Percentiles rank a stretch among this genome's conserved stretches.
Conservation (phyloP, 352 stramenopile genomes). For the Phytophthora aleatoria region DNA sequence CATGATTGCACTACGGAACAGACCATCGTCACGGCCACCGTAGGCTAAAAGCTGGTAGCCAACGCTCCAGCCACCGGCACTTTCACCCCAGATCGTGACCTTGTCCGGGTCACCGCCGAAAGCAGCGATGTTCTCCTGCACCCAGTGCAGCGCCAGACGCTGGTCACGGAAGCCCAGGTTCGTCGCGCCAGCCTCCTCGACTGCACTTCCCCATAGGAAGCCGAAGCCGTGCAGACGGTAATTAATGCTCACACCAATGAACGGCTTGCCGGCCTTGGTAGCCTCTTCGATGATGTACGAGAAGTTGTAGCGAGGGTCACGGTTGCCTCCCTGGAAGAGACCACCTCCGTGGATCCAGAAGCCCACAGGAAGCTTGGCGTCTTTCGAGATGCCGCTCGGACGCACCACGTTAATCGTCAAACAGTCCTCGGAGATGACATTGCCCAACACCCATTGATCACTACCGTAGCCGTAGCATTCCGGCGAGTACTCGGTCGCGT, state of each 20-base stretch:
- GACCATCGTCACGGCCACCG: background rate
- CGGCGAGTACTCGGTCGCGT: conserved; percentile 49
- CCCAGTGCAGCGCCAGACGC: conserved; percentile 60
- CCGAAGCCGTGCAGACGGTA: conserved; percentile 42
- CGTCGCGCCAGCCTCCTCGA: conserved; percentile 49
- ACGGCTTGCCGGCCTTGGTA: conserved; percentile 22
- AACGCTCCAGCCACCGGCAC: conserved; percentile 51
- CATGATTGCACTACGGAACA: background rate
- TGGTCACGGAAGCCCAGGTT: conserved; percentile 91
- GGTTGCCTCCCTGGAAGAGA: conserved; percentile 30
- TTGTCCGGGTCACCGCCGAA: conserved; percentile 30
- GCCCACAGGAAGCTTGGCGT: conserved; percentile 25
- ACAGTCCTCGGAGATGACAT: conserved; percentile 28
- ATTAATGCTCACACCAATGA: conserved; percentile 49
- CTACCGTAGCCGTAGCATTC: conserved; percentile 35
- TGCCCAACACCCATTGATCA: conserved; percentile 29
- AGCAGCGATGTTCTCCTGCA: conserved; percentile 27
- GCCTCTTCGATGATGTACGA: conserved; percentile 37
- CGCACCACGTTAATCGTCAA: conserved; percentile 31
- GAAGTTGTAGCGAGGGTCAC: conserved; percentile 39
- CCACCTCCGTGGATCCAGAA: conserved; percentile 36
- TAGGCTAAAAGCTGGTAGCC: background rate
- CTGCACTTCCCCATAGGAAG: conserved; percentile 34
- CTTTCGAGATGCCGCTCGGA: conserved; percentile 31
- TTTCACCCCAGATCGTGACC: conserved; percentile 33